Percentiles rank a stretch among this genome's conserved stretches.
Evolutionary conservation across 2,329 filamentous ascomycete species (phyloP).

Genomic region (Fusarium algeriense): DNA sequence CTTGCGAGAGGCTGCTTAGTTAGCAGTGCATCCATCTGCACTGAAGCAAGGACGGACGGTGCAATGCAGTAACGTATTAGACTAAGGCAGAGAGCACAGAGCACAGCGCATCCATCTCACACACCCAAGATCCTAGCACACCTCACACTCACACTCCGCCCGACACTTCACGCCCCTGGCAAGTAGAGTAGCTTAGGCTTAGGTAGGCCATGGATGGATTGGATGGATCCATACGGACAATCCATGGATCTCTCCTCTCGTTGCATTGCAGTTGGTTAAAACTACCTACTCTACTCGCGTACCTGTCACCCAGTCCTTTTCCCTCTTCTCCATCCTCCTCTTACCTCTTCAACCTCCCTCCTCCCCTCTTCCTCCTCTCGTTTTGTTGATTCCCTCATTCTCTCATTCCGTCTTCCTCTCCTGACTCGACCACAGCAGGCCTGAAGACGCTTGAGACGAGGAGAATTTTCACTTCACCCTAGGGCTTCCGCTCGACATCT

Average conservation of each 20-base stretch:
- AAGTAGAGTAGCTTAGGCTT: background rate
- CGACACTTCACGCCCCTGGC: conserved; percentile 7
- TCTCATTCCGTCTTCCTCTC: conserved; percentile 63
- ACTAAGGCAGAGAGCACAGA: conserved; percentile 8
- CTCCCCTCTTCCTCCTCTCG: conserved; percentile 56
- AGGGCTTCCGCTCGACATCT: conserved; percentile 22
- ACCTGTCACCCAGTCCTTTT: conserved; percentile 68
- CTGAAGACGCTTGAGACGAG: conserved; percentile 53
- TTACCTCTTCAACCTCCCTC: conserved; percentile 61
- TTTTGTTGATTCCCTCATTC: conserved; percentile 64
- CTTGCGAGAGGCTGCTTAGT: conserved; percentile 9
- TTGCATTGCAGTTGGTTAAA: conserved; percentile 49
- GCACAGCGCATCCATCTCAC: conserved; percentile 6
- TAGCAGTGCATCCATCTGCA: conserved; percentile 3
- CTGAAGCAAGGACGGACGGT: conserved; percentile 7
- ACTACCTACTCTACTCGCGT: conserved; percentile 54
- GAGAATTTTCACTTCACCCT: conserved; percentile 47
- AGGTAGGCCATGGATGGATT: conserved; percentile 10
- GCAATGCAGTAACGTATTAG: conserved; percentile 2
- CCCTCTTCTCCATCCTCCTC: conserved; percentile 66
- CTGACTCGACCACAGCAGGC: conserved; percentile 56
- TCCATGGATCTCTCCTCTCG: conserved; percentile 30
- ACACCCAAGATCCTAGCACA: conserved; percentile 28
- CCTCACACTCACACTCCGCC: conserved; percentile 4
- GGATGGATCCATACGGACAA: conserved; percentile 26